These are phyloP conservation scores for Cyanidium caldarium DNA, from an alignment of 23 red algal genomes.

Conservation along the genomic window DNA sequence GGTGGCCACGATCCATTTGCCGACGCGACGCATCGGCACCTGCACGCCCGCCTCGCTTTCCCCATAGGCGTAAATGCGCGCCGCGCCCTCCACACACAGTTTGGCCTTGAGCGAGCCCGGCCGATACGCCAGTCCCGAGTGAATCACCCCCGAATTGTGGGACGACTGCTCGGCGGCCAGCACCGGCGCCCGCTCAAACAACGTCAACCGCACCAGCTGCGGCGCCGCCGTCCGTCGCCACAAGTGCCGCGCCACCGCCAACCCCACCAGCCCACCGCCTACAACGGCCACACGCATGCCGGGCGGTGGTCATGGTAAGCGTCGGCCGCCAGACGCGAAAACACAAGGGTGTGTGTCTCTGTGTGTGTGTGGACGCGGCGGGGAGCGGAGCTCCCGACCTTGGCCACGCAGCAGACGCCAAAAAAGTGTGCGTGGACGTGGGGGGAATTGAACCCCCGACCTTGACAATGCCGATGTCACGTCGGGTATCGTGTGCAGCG, in stretches of 20 bases:
- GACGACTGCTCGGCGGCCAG: slow-evolving; percentile 42
- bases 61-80: slow-evolving; percentile 32
- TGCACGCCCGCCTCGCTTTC: not conserved
- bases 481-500: too few relatives aligned
- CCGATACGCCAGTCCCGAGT: slow-evolving; percentile 71
- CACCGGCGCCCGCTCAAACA: slow-evolving; percentile 30
- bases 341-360: not conserved
- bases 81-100: slow-evolving; percentile 48
- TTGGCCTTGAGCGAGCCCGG: slow-evolving; percentile 53
- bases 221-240: not conserved
- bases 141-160: slow-evolving; percentile 73
- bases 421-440: not conserved
- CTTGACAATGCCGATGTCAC: slow-evolving; percentile 11
- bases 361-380: not conserved
- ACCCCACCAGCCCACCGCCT: slow-evolving; percentile 63
- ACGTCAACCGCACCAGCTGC: slow-evolving; percentile 12
- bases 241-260: slow-evolving; percentile 40
- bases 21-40: slow-evolving; percentile 36
- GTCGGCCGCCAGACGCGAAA: too few relatives aligned
- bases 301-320: not conserved
- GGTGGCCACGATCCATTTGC: slow-evolving; percentile 72
- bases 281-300: slow-evolving; percentile 27
- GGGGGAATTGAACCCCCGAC: slow-evolving; percentile 6
- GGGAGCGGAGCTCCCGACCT: not conserved
- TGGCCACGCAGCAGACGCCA: too few relatives aligned